These are phyloP conservation scores for Kwoniella sp. DNA, from an alignment of 768 basidiomycete genomes.

Conservation along the genomic window DNA sequence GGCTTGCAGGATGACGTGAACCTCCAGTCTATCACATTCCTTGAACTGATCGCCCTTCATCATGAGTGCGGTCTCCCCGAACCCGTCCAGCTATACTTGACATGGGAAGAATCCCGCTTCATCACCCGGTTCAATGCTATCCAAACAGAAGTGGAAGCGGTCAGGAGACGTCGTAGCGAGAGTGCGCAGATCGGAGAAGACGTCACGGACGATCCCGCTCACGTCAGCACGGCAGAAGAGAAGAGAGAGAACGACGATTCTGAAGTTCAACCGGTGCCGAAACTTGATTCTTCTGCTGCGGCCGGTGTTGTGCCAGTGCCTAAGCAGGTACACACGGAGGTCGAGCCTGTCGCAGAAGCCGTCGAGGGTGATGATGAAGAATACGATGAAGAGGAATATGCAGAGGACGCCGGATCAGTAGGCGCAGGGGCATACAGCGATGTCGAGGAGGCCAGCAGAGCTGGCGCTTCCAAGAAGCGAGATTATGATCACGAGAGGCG, in stretches of 20 bases:
- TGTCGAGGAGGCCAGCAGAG: conserved; percentile 27
- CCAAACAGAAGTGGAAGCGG: conserved; percentile 27
- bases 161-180: neutral
- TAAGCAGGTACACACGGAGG: no score
- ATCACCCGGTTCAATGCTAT: conserved; percentile 34
- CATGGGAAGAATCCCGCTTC: conserved; percentile 37
- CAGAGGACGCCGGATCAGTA: conserved; percentile 85
- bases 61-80: conserved; percentile 30
- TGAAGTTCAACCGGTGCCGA: conserved; percentile 61
- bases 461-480: conserved; percentile 18
- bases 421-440: conserved; percentile 57
- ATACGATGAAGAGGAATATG: conserved; percentile 80
- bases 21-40: conserved; percentile 47
- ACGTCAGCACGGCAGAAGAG: conserved; percentile 82
- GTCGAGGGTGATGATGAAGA: conserved; percentile 73
- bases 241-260: conserved; percentile 84
- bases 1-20: conserved; percentile 45
- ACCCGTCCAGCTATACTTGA: conserved; percentile 31
- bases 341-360: neutral
- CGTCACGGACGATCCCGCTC: conserved; percentile 78
- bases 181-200: conserved; percentile 57
- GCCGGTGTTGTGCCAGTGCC: no score
- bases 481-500: conserved; percentile 9
- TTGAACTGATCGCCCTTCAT: conserved; percentile 57
- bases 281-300: no score